phyloP scores from a whole-genome alignment of 1,284 basidiomycete genomes.

The Polyporus tsugae region DNA sequence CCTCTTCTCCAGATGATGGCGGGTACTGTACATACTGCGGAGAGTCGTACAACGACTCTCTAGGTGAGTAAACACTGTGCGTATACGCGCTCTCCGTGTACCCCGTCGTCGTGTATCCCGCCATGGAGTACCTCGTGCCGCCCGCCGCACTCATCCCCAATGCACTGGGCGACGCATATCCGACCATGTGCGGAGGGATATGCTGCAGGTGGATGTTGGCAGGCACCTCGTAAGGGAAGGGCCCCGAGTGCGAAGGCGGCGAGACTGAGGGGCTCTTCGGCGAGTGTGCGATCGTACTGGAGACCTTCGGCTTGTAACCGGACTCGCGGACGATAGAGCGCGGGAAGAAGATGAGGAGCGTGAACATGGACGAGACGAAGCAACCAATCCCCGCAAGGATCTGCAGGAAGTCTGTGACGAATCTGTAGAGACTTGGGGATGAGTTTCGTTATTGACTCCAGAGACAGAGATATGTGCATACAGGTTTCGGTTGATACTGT shows the following conservation, averaged over 20 bases:
- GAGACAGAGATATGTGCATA: constrained; percentile 47
- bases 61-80: constrained; percentile 27
- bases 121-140: constrained; percentile 15
- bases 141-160: constrained; percentile 19
- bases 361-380: constrained; percentile 78
- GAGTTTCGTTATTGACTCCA: not conserved
- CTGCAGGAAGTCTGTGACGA: constrained; percentile 62
- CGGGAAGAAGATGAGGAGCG: constrained; percentile 81
- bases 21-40: constrained; percentile 21
- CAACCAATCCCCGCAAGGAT: constrained; percentile 76
- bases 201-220: constrained; percentile 10
- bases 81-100: constrained; percentile 26
- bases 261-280: constrained; percentile 37
- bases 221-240: constrained; percentile 14
- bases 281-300: constrained; percentile 35
- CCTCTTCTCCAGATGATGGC: constrained; percentile 13
- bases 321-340: constrained; percentile 70
- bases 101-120: constrained; percentile 17
- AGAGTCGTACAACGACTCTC: constrained; percentile 27
- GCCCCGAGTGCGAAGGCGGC: constrained; percentile 28
- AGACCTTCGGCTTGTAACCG: constrained; percentile 54
- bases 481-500: constrained; percentile 59
- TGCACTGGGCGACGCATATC: constrained; percentile 5
- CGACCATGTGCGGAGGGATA: constrained; percentile 19
- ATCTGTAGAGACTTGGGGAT: not conserved